Conservation (phyloP, 2,329 filamentous ascomycete genomes). For the Neocatenulostroma microsporum region DNA sequence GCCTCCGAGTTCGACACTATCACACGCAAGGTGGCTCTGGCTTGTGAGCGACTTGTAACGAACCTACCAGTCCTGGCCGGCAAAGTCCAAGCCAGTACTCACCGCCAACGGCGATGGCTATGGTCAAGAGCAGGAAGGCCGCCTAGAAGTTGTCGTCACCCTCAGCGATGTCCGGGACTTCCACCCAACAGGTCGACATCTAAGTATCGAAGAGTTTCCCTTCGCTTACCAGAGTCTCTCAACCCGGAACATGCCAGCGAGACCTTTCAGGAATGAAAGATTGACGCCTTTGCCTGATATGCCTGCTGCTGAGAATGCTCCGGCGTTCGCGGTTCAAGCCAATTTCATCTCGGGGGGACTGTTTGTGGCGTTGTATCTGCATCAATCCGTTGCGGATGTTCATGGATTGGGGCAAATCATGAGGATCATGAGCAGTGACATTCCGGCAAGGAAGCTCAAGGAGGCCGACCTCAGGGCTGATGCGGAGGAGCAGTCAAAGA, state of each 20-base stretch:
- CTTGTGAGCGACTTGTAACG: constrained; percentile 11
- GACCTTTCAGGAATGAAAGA: constrained; percentile 6
- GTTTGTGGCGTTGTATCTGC: constrained; percentile 16
- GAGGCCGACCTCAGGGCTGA: background rate
- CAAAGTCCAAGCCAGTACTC: too few relatives aligned
- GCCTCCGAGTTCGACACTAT: constrained; percentile 6
- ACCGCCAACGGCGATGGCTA: too few relatives aligned
- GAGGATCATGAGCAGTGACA: constrained; percentile 10
- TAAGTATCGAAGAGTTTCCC: constrained; percentile 6
- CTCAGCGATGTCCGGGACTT: constrained; percentile 10
- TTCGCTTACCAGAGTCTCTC: constrained; percentile 6
- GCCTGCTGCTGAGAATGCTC: constrained; percentile 1
- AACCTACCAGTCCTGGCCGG: constrained; percentile 13
- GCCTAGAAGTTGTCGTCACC: constrained; percentile 12
- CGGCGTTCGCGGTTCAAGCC: constrained; percentile 17
- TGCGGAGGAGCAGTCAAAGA: background rate
- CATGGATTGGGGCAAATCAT: constrained; percentile 13
- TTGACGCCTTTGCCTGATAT: constrained; percentile 15
- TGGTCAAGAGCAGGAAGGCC: constrained; percentile 7
- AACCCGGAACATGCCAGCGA: constrained; percentile 10
- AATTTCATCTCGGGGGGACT: constrained; percentile 18
- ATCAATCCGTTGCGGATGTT: constrained; percentile 17
- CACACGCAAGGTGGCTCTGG: constrained; percentile 7
- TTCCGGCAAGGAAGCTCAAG: constrained; percentile 1
- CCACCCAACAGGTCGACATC: constrained; percentile 8